phyloP scores from a whole-genome alignment of 805 yeast species.

The Monosporozyma solicola region DNA sequence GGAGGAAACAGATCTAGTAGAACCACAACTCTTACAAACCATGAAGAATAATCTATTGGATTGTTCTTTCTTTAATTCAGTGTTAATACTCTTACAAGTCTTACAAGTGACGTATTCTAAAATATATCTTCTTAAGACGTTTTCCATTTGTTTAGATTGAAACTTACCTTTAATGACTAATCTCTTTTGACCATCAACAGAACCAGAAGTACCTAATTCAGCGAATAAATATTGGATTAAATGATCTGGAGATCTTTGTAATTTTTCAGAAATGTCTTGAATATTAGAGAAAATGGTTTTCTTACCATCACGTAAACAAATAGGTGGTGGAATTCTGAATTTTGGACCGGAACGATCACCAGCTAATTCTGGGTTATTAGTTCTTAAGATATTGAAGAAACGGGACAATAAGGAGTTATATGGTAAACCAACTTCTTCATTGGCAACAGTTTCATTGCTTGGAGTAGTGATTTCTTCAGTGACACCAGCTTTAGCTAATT shows the following conservation, averaged over 20 bases:
- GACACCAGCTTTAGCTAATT: conserved; percentile 84
- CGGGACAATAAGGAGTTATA: conserved; percentile 73
- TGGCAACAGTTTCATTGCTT: conserved; percentile 27
- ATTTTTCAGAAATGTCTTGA: conserved; percentile 84
- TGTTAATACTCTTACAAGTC: conserved; percentile 97
- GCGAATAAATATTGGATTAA: conserved; percentile 94
- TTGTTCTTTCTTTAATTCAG: conserved; percentile 90
- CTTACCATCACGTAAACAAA: conserved; percentile 96
- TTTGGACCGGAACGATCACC: conserved; percentile 90
- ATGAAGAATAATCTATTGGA: conserved; percentile 94
- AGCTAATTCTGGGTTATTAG: conserved; percentile 96
- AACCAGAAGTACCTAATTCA: conserved; percentile 98
- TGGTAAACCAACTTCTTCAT: conserved; percentile 50
- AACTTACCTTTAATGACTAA: conserved; percentile 96
- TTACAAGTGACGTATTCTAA: conserved; percentile 97
- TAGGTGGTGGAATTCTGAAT: conserved; percentile 95
- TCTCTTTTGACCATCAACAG: conserved; percentile 96
- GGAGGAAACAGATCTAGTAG: conserved; percentile 91
- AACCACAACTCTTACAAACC: conserved; percentile 97
- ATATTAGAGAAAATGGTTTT: conserved; percentile 94
- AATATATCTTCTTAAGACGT: conserved; percentile 91
- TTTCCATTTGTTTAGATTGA: conserved; percentile 95
- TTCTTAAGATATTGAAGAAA: conserved; percentile 76
- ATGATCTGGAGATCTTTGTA: conserved; percentile 96
- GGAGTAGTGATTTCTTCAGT: conserved; percentile 39